Evolutionary conservation across 1,139 yeast species (phyloP), one percentile per base, ranked within the genome.

Genomic region (Eremothecium coryli): DNA sequence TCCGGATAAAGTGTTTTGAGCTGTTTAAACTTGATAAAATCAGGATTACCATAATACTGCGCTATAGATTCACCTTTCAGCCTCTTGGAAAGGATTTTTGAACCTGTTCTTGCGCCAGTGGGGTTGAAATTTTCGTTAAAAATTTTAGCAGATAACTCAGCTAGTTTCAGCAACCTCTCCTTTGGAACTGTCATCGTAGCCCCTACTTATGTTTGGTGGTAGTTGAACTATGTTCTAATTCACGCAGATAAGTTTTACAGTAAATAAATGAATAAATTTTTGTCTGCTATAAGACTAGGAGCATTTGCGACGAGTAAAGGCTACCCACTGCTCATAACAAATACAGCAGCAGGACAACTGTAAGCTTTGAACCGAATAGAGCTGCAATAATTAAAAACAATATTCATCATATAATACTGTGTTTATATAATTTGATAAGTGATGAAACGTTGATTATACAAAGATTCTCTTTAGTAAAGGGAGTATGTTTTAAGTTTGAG

Each of bases 21-120:
- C 54, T 73, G 80, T 47, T 63, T 71, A 57, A 73, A 76, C 25
- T 73, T 78, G 31, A 84, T 76, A 53, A 77, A 69, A 44, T 72
- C 76, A 44, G 84, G 78, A 33, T 72, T 74, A 32, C 93, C 93
- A 56, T 86, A 86, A 58, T 85, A 86, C 42, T 71, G 64, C 34
- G 76, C 75, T 32, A 84, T 58, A 25, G 74, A 65, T 20, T 82
- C 84, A 22, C 97, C 97, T 52, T 72, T 75, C 42, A 86, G 70
- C 25, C 84, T 80, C 32, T 76, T 72, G 33, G 79, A 68, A 43
- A 86, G 68, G 23, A 82, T 74, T 55, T 81, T 80, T 32, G 86
- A 64, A 23, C 95, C 95, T 20, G 84, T 82, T 54, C 95, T 73
- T 36, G 64, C 62, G 28, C 69, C 65, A 3, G 67, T 62, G 16